These are phyloP conservation scores for Flaveria trinervia DNA, from an alignment of 129 eudicot genomes.

Conservation along the genomic window DNA sequence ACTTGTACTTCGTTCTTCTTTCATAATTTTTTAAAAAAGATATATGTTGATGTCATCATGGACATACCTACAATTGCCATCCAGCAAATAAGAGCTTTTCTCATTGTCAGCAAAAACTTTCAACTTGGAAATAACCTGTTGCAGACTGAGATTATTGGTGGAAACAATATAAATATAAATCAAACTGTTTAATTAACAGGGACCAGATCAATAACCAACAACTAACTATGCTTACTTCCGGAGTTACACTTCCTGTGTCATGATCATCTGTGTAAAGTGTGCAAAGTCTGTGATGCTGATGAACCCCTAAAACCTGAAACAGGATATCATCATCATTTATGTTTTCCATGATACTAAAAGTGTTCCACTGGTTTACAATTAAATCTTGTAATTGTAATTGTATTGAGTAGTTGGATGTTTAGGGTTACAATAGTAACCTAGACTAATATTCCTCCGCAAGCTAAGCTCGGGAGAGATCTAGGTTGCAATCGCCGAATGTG, in stretches of 20 bases:
- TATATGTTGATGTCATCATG: not conserved
- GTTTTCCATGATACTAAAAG: not conserved
- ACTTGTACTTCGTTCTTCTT: not conserved
- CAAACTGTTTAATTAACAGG: not conserved
- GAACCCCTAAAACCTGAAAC: slow-evolving; percentile 70
- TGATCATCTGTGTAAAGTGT: slow-evolving; percentile 61
- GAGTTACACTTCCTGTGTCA: slow-evolving; percentile 48
- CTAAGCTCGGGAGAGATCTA: too few relatives aligned
- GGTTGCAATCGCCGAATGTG: too few relatives aligned
- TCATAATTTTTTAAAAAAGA: not conserved
- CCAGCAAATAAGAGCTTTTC: slow-evolving; percentile 52
- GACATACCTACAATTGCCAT: slow-evolving; percentile 58
- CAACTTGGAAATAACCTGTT: slow-evolving; percentile 61
- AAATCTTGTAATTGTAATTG: too few relatives aligned
- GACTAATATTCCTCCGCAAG: too few relatives aligned
- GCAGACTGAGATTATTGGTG: slow-evolving; percentile 29
- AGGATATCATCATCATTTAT: not conserved
- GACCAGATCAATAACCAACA: not conserved
- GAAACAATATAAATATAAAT: slow-evolving; percentile 22
- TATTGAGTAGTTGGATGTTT: too few relatives aligned
- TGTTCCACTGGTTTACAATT: not conserved
- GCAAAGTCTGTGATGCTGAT: slow-evolving; percentile 84
- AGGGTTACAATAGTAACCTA: too few relatives aligned
- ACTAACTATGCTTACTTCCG: slow-evolving; percentile 52
- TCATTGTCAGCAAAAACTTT: slow-evolving; percentile 48